phyloP scores from a whole-genome alignment of 352 stramenopile genomes.

The Plasmopara muralis region DNA sequence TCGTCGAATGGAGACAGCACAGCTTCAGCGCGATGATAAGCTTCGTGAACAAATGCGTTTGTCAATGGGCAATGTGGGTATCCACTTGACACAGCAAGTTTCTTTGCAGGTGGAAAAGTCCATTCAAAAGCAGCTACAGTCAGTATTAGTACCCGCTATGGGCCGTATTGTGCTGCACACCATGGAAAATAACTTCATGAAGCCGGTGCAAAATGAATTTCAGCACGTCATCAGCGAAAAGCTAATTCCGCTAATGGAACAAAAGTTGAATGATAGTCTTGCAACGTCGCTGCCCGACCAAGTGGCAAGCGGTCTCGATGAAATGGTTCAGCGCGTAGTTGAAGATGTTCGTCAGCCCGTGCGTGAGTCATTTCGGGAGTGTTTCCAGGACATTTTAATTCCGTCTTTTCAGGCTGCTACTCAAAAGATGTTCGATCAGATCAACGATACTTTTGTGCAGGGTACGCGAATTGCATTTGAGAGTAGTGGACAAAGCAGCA shows the following conservation, averaged over 20 bases:
- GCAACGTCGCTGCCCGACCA: constrained; percentile 49
- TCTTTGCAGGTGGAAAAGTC: constrained; percentile 73
- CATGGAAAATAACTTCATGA: constrained; percentile 88
- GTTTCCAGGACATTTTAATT: constrained; percentile 83
- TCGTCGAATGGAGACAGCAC: constrained; percentile 64
- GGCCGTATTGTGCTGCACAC: constrained; percentile 81
- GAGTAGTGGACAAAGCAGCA: constrained; percentile 42
- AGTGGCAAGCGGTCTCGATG: constrained; percentile 50
- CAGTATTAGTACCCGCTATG: constrained; percentile 74
- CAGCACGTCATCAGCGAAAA: constrained; percentile 70
- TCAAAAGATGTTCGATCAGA: constrained; percentile 88
- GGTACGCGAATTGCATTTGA: constrained; percentile 60
- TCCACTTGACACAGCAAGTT: constrained; percentile 50
- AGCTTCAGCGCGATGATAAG: constrained; percentile 63
- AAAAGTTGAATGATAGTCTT: constrained; percentile 61
- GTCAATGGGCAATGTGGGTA: constrained; percentile 50
- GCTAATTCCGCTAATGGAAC: constrained; percentile 64
- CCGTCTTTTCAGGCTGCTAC: constrained; percentile 81
- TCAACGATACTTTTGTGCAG: constrained; percentile 77
- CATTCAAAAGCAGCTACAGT: constrained; percentile 80
- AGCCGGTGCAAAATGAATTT: constrained; percentile 73
- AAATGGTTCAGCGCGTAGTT: constrained; percentile 70
- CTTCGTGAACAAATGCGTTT: constrained; percentile 61
- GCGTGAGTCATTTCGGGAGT: constrained; percentile 79
- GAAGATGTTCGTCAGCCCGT: constrained; percentile 76